phyloP scores from a whole-genome alignment of 345 rosid genomes.

The Clarkia xantiana region DNA sequence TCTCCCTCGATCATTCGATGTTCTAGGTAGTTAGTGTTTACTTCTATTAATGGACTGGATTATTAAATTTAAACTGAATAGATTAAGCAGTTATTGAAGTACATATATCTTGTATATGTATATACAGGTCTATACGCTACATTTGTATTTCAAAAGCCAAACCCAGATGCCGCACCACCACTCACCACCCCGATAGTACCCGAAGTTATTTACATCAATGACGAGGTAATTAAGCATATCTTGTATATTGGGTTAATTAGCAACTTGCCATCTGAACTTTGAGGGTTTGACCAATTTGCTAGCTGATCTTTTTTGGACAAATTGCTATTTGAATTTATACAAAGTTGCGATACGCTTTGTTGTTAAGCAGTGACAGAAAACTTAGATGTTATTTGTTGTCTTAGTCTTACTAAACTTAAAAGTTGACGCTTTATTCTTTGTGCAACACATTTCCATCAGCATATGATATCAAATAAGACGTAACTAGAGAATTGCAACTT shows the following conservation, averaged over 20 bases:
- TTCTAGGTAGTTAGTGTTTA: constrained; percentile 39
- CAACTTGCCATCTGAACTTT: too few relatives aligned
- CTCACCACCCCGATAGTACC: constrained; percentile 52
- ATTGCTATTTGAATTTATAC: too few relatives aligned
- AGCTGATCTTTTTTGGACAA: too few relatives aligned
- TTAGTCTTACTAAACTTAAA: too few relatives aligned
- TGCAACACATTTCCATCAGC: too few relatives aligned
- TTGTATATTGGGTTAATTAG: neutral
- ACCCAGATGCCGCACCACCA: constrained; percentile 85
- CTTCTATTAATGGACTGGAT: neutral
- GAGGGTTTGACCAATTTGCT: too few relatives aligned
- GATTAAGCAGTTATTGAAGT: neutral
- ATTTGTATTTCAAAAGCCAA: constrained; percentile 84
- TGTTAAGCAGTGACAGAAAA: too few relatives aligned
- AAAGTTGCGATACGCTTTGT: too few relatives aligned
- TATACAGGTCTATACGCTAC: constrained; percentile 70
- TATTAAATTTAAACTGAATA: neutral
- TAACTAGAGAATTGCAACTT: too few relatives aligned
- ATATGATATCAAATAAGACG: too few relatives aligned
- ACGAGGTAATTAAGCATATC: constrained; percentile 48
- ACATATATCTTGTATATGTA: constrained; percentile 1
- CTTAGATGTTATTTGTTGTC: too few relatives aligned
- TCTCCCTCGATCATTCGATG: constrained; percentile 70
- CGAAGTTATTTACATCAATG: constrained; percentile 29
- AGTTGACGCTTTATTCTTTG: too few relatives aligned